Evolutionary conservation across 768 basidiomycete species (phyloP).

Genomic region (Mycena vulgaris): DNA sequence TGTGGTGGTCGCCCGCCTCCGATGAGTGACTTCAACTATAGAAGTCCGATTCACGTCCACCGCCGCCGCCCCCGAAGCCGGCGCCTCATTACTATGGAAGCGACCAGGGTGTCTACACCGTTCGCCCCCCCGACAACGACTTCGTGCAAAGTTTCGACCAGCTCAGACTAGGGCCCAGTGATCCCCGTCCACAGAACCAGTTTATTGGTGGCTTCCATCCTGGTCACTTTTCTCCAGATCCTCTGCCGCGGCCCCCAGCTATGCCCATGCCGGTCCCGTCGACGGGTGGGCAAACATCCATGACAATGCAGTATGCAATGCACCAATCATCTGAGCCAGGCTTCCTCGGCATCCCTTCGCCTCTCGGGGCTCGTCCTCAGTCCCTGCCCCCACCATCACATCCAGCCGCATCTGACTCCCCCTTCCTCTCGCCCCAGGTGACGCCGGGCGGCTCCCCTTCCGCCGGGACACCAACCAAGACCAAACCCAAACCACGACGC

Average conservation of each 20-base stretch:
- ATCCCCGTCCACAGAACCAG: conserved; percentile 18
- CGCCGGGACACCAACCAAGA: conserved; percentile 17
- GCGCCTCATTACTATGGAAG: conserved; percentile 27
- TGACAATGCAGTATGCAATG: conserved; percentile 43
- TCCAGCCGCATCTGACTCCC: conserved; percentile 21
- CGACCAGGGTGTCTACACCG: conserved; percentile 28
- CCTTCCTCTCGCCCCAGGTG: conserved; percentile 34
- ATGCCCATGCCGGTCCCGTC: conserved; percentile 40
- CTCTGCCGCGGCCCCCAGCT: conserved; percentile 38
- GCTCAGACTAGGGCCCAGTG: conserved; percentile 25
- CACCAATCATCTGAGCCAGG: conserved; percentile 29
- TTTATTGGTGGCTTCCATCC: conserved; percentile 40
- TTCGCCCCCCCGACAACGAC: conserved; percentile 19
- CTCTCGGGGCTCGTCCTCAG: conserved; percentile 22
- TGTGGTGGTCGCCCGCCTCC: conserved; percentile 4
- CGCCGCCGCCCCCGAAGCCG: conserved; percentile 33
- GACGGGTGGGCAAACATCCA: conserved; percentile 24
- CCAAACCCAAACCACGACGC: conserved; percentile 33
- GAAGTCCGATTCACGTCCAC: conserved; percentile 30
- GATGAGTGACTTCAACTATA: conserved; percentile 21
- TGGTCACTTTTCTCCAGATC: conserved; percentile 20
- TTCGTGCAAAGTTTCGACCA: conserved; percentile 31
- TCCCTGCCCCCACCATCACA: conserved; percentile 29
- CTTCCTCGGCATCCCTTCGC: conserved; percentile 30
- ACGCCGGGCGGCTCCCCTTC: conserved; percentile 18